Conservation (phyloP, 2,329 filamentous ascomycete species). For the Teratosphaeriaceae sp. region DNA sequence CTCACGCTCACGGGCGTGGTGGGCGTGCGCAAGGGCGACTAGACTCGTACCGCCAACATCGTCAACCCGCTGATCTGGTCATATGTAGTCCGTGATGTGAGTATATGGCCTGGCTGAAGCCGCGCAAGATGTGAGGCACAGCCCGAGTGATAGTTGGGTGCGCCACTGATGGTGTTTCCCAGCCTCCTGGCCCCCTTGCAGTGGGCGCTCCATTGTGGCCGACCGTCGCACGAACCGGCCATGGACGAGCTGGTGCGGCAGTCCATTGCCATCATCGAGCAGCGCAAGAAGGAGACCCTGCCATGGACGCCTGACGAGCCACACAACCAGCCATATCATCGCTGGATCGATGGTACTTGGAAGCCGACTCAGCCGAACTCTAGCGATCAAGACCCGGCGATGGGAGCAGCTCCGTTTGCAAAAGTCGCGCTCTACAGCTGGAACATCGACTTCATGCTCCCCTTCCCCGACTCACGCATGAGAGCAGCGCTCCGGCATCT, state of each 20-base stretch:
- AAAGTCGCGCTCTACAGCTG: constrained; percentile 33
- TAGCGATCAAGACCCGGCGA: not conserved
- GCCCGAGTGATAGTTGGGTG: not conserved
- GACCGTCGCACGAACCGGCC: not conserved
- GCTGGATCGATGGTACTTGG: constrained; percentile 10
- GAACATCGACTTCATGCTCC: constrained; percentile 45
- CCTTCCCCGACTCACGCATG: constrained; percentile 36
- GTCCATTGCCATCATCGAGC: constrained; percentile 3
- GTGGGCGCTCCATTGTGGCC: not conserved
- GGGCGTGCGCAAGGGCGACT: too few species aligned
- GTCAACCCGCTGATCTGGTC: too few species aligned
- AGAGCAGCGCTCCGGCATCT: constrained; percentile 35
- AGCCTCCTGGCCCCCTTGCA: not conserved
- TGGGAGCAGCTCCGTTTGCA: not conserved
- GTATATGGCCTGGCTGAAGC: too few species aligned
- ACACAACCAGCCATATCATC: constrained; percentile 16
- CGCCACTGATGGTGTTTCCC: not conserved
- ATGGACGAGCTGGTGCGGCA: constrained; percentile 7
- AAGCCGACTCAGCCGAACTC: constrained; percentile 6
- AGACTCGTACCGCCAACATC: too few species aligned
- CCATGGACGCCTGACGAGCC: constrained; percentile 21
- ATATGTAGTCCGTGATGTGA: too few species aligned
- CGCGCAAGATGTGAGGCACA: not conserved
- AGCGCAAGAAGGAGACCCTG: constrained; percentile 3
- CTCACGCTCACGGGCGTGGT: too few species aligned